Percentiles rank a stretch among this genome's conserved stretches.
phyloP scores from a whole-genome alignment of 2,329 filamentous ascomycete species.

The Gliomastix tumulicola region DNA sequence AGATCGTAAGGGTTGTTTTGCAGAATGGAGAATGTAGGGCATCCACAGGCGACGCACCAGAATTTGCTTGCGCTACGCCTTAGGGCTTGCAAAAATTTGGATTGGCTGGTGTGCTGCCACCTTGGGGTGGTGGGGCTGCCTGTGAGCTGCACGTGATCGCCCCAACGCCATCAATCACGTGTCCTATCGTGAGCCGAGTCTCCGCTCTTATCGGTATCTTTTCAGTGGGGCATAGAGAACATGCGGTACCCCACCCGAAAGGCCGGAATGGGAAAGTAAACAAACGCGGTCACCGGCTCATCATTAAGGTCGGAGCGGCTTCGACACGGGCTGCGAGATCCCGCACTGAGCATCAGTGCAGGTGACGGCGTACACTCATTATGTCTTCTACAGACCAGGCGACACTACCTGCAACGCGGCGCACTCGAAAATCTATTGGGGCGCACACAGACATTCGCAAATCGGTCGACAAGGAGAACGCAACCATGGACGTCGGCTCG shows the following conservation, averaged over 20 bases:
- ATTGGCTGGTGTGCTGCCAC: slow-evolving; percentile 14
- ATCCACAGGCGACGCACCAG: slow-evolving; percentile 8
- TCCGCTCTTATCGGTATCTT: background rate
- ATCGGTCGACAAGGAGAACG: slow-evolving; percentile 69
- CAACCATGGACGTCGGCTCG: slow-evolving; percentile 55
- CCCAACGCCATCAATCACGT: no score
- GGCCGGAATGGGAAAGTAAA: slow-evolving; percentile 23
- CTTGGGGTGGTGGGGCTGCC: background rate
- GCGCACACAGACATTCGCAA: slow-evolving; percentile 44
- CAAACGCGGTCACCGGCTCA: slow-evolving; percentile 18
- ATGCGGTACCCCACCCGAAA: no score
- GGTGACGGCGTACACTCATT: slow-evolving; percentile 11
- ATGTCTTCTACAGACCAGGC: slow-evolving; percentile 27
- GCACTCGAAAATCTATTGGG: slow-evolving; percentile 67
- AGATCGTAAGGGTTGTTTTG: slow-evolving; percentile 23
- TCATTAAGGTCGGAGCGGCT: slow-evolving; percentile 15
- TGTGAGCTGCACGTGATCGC: slow-evolving; percentile 1
- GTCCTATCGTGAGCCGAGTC: slow-evolving; percentile 1
- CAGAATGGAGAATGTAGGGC: slow-evolving; percentile 20
- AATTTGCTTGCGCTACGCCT: slow-evolving; percentile 22
- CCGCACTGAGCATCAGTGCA: no score
- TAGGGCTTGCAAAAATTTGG: slow-evolving; percentile 34
- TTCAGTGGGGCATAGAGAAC: background rate
- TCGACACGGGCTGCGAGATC: no score
- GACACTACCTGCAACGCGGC: slow-evolving; percentile 49